Base-by-base conservation (phyloP, 768 basidiomycete species). In the Cystobasidium ongulense region DNA sequence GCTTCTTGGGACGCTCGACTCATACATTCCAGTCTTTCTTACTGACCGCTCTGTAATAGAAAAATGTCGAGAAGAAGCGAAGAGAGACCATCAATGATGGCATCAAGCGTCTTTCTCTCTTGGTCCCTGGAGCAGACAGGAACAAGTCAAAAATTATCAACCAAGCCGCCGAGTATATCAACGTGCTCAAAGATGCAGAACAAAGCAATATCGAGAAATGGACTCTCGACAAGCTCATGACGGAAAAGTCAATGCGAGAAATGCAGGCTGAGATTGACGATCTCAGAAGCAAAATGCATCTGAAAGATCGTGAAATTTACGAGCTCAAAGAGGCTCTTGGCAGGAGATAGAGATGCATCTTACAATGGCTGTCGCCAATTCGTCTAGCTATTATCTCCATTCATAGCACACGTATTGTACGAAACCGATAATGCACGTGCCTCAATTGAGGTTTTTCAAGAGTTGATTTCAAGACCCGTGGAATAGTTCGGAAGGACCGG, bases 61-160 rank as follows among this genome's bases (percentile, higher is more conserved):
- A 97, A 91, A 93, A 97, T 83, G 93, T 98, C 15, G 95, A 99
- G 81, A 89, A 95, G 66, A 87, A 92, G 41, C 88, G 95, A 66
- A 85, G 95, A 59, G 93, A 93, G 21, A 92, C 92, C 77, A 97
- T 99, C 82, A 96, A 95, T 82, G 90, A 94, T 75, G 94, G 94
- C 0, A 96, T 99, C 83, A 92, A 90, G 79, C 89, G 90, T 77
- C 88, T 98, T 18, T 89, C 90, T 0, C 86, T 88, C 0, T 90
- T 94, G 77, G 88, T 97, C 11, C 94, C 94, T 1, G 74, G 33
- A 21, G 41, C 33, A n/a, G 72, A 75, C 36, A 62, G 62, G 23
- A 79, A 78, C 66, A 96, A 98, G 79, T 91, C 92, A 23, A 89
- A 90, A 1, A 89, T 97, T 75, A 87, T 98, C 25, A 84, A 86